Conservation (phyloP, 2,329 filamentous ascomycete species). For the Fusarium globosum region DNA sequence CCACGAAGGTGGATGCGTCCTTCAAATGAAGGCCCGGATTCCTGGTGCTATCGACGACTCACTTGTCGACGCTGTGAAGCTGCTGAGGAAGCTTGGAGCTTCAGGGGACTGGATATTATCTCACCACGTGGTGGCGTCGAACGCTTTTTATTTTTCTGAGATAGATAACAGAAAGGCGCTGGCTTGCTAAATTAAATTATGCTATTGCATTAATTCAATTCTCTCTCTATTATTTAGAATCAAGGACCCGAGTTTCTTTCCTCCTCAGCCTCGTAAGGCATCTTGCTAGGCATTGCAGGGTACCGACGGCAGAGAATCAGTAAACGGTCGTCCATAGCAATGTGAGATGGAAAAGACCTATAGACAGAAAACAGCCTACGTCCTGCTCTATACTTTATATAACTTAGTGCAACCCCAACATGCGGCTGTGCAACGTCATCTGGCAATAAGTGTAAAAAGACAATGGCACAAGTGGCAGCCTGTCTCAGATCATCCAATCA, state of each 20-base stretch:
- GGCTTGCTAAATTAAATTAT: not conserved
- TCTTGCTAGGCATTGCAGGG: not conserved
- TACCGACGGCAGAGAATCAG: no score
- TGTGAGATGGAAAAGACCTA: no score
- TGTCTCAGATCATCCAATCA: no score
- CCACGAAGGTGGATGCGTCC: not conserved
- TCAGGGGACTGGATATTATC: not conserved
- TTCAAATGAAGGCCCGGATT: not conserved
- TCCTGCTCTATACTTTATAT: not conserved
- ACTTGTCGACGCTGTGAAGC: not conserved
- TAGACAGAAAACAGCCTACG: fast-evolving
- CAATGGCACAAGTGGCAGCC: no score
- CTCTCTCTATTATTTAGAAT: fast-evolving
- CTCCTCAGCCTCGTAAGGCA: not conserved
- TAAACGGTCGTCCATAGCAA: no score
- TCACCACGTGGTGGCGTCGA: not conserved
- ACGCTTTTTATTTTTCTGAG: no score
- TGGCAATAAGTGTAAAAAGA: not conserved
- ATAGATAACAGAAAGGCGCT: not conserved
- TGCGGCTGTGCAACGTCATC: not conserved
- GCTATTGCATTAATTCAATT: fast-evolving
- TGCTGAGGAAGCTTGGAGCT: not conserved
- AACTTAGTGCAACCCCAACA: fast-evolving
- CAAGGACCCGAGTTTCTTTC: not conserved
- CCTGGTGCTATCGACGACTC: not conserved